Conservation (phyloP, 148 eudicot genomes). For the Rheum nobile region DNA sequence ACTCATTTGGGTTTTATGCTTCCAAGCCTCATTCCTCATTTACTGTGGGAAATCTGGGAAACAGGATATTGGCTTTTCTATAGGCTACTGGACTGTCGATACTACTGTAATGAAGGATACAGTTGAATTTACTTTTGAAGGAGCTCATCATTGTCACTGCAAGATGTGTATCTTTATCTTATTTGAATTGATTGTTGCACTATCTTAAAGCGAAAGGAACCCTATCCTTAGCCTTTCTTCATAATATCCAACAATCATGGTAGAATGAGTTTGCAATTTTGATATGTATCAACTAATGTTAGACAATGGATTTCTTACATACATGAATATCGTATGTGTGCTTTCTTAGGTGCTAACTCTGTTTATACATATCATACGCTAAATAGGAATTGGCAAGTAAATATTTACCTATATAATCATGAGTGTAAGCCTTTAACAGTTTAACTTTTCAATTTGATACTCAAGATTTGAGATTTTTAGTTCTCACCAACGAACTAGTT, state of each 20-base stretch:
- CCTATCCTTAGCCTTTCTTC: neutral
- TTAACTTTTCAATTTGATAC: neutral
- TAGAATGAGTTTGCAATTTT: neutral
- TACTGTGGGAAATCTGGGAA: too few species aligned
- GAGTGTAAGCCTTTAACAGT: neutral
- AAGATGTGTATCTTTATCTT: neutral
- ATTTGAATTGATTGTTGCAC: neutral
- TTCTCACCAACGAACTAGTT: too few species aligned
- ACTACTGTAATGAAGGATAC: neutral
- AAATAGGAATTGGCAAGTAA: too few species aligned
- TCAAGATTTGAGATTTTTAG: neutral
- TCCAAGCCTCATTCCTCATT: too few species aligned
- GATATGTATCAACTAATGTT: too few species aligned
- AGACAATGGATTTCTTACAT: too few species aligned
- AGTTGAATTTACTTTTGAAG: neutral
- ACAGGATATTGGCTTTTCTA: neutral
- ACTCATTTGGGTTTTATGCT: too few species aligned
- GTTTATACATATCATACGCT: too few species aligned
- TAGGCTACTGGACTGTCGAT: neutral
- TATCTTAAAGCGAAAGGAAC: slow-evolving; percentile 1
- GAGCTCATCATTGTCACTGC: neutral
- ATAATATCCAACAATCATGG: neutral
- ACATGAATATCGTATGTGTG: too few species aligned
- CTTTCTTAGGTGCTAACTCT: too few species aligned
- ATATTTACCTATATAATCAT: too few species aligned